Percentiles rank a stretch among this genome's conserved stretches.
Evolutionary conservation across 371 early-diverging fungal genomes (phyloP).

Genomic region (Vavraia culicis): DNA sequence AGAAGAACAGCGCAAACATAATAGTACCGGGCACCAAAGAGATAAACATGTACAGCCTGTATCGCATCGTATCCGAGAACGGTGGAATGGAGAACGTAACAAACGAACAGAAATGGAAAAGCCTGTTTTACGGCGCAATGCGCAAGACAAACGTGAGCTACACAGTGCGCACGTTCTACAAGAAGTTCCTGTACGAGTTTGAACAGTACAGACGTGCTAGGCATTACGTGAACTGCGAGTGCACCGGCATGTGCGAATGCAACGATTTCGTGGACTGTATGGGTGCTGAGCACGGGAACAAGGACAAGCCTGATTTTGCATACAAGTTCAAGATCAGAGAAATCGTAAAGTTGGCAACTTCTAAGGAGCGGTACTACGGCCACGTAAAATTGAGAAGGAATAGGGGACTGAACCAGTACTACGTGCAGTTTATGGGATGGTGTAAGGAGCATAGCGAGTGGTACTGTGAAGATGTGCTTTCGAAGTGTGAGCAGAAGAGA

Average conservation of each 20-base stretch:
- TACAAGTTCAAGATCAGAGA: slow-evolving; percentile 1
- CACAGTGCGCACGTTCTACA: slow-evolving; percentile 7
- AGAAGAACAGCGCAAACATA: too few species aligned
- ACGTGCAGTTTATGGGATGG: slow-evolving; percentile 4
- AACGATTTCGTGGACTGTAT: too few species aligned
- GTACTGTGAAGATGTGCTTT: slow-evolving; percentile 5
- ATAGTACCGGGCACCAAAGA: slow-evolving; percentile 3
- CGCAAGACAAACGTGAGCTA: slow-evolving; percentile 2
- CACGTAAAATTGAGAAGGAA: background rate
- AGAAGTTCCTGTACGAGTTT: slow-evolving; percentile 11
- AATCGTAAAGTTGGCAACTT: background rate
- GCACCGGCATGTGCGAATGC: too few species aligned
- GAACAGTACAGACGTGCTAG: slow-evolving; percentile 3
- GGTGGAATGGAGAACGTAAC: slow-evolving; percentile 14
- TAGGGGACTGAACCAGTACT: slow-evolving; percentile 7
- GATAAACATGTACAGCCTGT: background rate
- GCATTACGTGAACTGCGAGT: too few species aligned
- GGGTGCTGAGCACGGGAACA: too few species aligned
- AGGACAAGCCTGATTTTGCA: background rate
- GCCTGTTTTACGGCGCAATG: slow-evolving; percentile 1
- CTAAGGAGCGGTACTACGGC: background rate
- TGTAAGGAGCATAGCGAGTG: slow-evolving; percentile 5
- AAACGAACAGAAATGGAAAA: slow-evolving; percentile 4
- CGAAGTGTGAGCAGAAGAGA: background rate
- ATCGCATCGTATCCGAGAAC: slow-evolving; percentile 3